Evolutionary conservation across 139 green algal species (phyloP).

Genomic region (Marvania coccoides): DNA sequence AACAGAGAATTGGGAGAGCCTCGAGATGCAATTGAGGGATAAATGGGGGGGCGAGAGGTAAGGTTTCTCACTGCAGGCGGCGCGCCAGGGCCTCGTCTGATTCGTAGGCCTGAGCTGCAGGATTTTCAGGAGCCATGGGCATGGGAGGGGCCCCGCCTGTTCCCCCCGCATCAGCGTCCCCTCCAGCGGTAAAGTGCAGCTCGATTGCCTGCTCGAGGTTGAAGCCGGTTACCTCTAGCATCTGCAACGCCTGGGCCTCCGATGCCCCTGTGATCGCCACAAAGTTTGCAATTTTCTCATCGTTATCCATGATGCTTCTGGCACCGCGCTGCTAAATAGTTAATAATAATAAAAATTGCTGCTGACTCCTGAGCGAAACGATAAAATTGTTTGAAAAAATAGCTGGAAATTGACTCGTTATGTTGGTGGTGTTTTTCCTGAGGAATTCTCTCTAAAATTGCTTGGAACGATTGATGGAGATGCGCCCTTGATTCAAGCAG

Average conservation of each 20-base stretch:
- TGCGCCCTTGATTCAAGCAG: no score
- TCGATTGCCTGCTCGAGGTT: conserved; percentile 55
- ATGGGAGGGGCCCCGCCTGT: background rate
- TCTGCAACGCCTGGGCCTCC: conserved; percentile 14
- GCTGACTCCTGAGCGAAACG: no score
- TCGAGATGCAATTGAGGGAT: no score
- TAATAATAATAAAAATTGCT: no score
- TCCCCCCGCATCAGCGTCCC: background rate
- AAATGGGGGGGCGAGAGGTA: no score
- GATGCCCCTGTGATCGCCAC: conserved; percentile 37
- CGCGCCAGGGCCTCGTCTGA: conserved; percentile 18
- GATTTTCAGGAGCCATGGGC: background rate
- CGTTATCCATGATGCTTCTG: background rate
- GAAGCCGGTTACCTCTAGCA: conserved; percentile 43
- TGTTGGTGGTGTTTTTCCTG: no score
- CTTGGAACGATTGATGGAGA: no score
- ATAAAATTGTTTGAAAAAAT: no score
- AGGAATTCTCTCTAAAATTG: no score
- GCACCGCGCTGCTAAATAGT: no score
- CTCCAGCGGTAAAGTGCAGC: conserved; percentile 45
- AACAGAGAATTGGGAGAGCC: background rate
- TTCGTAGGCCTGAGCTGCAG: background rate
- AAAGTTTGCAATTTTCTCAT: conserved; percentile 34
- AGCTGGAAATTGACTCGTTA: no score
- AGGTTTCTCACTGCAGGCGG: conserved; percentile 12